Evolutionary conservation across 1,284 basidiomycete species (phyloP).

Genomic region (Veloboletus limbatus): DNA sequence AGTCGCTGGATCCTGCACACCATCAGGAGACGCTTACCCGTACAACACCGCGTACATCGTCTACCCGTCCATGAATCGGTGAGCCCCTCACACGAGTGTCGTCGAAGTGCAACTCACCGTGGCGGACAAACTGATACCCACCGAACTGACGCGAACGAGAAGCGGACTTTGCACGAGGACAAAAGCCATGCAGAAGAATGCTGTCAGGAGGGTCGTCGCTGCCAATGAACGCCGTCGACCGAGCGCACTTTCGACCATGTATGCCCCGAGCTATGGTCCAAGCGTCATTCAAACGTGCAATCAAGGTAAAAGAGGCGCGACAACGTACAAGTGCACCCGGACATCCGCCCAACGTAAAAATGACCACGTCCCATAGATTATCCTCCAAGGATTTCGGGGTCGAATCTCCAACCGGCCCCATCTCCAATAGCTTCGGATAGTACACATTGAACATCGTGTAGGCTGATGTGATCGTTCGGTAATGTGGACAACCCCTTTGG

Average conservation of each 20-base stretch:
- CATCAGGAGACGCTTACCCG: constrained; percentile 46
- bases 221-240: constrained; percentile 82
- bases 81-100: background rate
- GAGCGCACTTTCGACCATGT: constrained; percentile 75
- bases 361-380: constrained; percentile 79
- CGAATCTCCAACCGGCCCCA: constrained; percentile 29
- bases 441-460: constrained; percentile 98
- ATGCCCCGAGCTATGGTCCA: constrained; percentile 74
- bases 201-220: constrained; percentile 78
- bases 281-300: constrained; percentile 9
- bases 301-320: background rate
- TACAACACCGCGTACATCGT: constrained; percentile 92
- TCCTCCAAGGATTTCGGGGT: constrained; percentile 55
- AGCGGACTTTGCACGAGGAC: constrained; percentile 57
- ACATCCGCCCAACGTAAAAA: constrained; percentile 82
- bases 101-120: constrained; percentile 52
- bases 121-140: constrained; percentile 78
- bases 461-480: constrained; percentile 40
- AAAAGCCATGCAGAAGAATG: constrained; percentile 76
- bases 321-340: constrained; percentile 75
- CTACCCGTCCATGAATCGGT: constrained; percentile 33
- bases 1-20: too few relatives aligned
- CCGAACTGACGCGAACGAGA: constrained; percentile 73
- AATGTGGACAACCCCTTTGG: constrained; percentile 7
- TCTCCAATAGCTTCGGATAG: constrained; percentile 87